Conservation (phyloP, 768 basidiomycete species). For the Lepiota brunneoincarnata region DNA sequence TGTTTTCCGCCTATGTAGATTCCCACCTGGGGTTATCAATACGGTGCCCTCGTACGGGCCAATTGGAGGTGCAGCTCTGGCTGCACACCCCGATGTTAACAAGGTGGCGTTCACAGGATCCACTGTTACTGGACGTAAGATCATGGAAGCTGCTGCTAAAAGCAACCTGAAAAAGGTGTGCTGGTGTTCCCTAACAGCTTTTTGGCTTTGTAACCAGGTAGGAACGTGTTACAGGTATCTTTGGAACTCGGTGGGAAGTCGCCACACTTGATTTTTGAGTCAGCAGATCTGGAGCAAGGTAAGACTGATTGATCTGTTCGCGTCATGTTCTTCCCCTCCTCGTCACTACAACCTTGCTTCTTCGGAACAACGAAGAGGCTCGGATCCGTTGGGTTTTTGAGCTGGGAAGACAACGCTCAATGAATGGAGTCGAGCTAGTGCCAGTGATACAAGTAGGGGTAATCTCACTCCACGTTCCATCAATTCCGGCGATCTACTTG, state of each 20-base stretch:
- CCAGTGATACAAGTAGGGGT: neutral
- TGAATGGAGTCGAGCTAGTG: neutral
- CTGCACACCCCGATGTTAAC: slow-evolving; percentile 82
- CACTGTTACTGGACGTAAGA: slow-evolving; percentile 82
- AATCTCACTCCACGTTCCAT: neutral
- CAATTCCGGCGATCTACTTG: neutral
- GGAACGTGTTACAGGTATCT: slow-evolving; percentile 54
- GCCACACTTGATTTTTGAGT: slow-evolving; percentile 85
- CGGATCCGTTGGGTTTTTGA: neutral
- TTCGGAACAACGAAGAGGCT: neutral
- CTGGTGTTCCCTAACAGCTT: neutral
- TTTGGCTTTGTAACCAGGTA: slow-evolving; percentile 4
- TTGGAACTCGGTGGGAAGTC: slow-evolving; percentile 95
- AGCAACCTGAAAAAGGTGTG: slow-evolving; percentile 90
- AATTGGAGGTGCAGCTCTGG: slow-evolving; percentile 82
- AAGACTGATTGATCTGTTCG: slow-evolving; percentile 11
- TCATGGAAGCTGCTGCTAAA: slow-evolving; percentile 90
- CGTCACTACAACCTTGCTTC: neutral
- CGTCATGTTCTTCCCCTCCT: neutral
- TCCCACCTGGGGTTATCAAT: slow-evolving; percentile 91
- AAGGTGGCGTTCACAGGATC: slow-evolving; percentile 97
- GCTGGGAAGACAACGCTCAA: neutral
- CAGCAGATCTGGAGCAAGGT: slow-evolving; percentile 89
- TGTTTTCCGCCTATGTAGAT: slow-evolving; percentile 40
- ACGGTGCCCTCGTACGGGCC: slow-evolving; percentile 80